These are phyloP conservation scores for Mycena vitilis DNA, from an alignment of 768 basidiomycete genomes.

Conservation along the genomic window DNA sequence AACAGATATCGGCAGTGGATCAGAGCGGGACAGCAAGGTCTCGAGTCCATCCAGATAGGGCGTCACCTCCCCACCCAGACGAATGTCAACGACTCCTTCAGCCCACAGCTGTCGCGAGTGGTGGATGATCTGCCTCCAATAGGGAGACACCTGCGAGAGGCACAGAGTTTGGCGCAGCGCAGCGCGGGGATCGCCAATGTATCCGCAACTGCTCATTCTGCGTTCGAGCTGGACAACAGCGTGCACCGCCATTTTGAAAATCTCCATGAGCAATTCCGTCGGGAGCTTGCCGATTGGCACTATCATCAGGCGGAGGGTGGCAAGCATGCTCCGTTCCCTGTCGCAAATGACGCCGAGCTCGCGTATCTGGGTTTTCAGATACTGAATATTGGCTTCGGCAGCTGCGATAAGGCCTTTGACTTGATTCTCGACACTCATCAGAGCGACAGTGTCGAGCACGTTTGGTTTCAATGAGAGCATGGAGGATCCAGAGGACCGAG, in stretches of 20 bases:
- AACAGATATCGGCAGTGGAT: slow-evolving; percentile 1
- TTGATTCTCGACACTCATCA: slow-evolving; percentile 2
- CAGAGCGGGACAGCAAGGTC: slow-evolving; percentile 5
- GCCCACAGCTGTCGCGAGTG: slow-evolving; percentile 20
- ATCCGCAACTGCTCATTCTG: too few relatives aligned
- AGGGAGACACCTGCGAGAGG: slow-evolving; percentile 16
- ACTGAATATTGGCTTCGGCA: slow-evolving; percentile 25
- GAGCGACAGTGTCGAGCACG: too few relatives aligned
- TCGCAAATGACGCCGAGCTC: slow-evolving; percentile 3
- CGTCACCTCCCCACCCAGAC: neutral
- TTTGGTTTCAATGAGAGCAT: too few relatives aligned
- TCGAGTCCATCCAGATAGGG: slow-evolving; percentile 8
- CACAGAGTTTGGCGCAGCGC: neutral
- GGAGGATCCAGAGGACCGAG: too few relatives aligned
- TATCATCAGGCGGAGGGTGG: slow-evolving; percentile 1
- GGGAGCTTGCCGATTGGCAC: slow-evolving; percentile 24
- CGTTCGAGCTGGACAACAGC: neutral
- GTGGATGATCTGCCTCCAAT: slow-evolving; percentile 17
- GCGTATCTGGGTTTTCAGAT: slow-evolving; percentile 9
- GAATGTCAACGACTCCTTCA: neutral
- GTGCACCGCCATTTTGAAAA: slow-evolving; percentile 16
- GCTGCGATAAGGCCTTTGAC: slow-evolving; percentile 22
- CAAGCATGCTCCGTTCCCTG: slow-evolving; percentile 11
- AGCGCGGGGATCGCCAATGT: neutral
- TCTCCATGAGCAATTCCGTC: slow-evolving; percentile 22